Evolutionary conservation across 805 yeast species (phyloP).

Genomic region (Candida ipomoeae): DNA sequence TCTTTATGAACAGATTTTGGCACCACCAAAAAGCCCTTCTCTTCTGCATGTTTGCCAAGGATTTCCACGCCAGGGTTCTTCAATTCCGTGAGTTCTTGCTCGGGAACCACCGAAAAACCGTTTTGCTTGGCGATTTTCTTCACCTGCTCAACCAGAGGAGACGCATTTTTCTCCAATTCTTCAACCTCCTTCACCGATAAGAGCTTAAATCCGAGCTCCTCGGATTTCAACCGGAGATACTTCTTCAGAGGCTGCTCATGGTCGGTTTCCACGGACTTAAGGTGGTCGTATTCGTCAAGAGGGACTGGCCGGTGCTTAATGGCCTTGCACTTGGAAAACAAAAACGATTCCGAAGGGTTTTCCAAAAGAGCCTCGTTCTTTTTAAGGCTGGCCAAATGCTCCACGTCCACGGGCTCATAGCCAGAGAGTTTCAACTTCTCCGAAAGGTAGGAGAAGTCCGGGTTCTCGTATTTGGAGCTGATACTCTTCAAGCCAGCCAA

Average conservation of each 20-base stretch:
- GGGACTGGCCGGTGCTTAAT: slow-evolving; percentile 17
- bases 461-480: slow-evolving; percentile 16
- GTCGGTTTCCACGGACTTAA: slow-evolving; percentile 20
- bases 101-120: slow-evolving; percentile 8
- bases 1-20: slow-evolving; percentile 5
- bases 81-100: slow-evolving; percentile 7
- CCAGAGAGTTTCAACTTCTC: slow-evolving; percentile 17
- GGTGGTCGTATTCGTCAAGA: slow-evolving; percentile 14
- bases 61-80: slow-evolving; percentile 11
- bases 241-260: slow-evolving; percentile 31
- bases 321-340: slow-evolving; percentile 20
- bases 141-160: slow-evolving; percentile 6
- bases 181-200: slow-evolving; percentile 29
- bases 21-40: slow-evolving; percentile 9
- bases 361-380: slow-evolving; percentile 12
- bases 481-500: slow-evolving; percentile 14
- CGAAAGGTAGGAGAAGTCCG: slow-evolving; percentile 22
- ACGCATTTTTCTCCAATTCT: slow-evolving; percentile 21
- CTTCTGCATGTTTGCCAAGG: slow-evolving; percentile 8
- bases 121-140: slow-evolving; percentile 2
- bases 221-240: slow-evolving; percentile 33
- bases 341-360: slow-evolving; percentile 25
- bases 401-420: slow-evolving; percentile 14
- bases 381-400: slow-evolving; percentile 11
- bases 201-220: slow-evolving; percentile 30